Percentiles rank a stretch among this genome's conserved stretches.
phyloP scores from a whole-genome alignment of 202 grass and related monocot genomes.

The Panicum hallii region DNA sequence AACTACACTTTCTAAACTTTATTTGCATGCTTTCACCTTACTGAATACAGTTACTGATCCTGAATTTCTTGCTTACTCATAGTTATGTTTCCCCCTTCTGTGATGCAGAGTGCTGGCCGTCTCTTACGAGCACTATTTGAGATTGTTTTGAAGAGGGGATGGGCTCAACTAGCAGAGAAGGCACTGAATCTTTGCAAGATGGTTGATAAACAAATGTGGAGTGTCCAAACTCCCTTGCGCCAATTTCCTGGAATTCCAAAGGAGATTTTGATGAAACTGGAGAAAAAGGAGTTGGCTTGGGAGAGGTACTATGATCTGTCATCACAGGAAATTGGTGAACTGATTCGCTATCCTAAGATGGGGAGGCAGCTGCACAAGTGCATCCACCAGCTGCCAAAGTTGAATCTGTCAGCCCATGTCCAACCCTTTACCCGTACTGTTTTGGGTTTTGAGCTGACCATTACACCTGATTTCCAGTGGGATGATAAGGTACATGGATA shows the following conservation, averaged over 20 bases:
- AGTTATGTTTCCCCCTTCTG: constrained; percentile 48
- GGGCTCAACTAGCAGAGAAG: constrained; percentile 93
- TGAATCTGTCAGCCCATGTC: constrained; percentile 91
- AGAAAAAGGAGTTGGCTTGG: constrained; percentile 94
- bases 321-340: constrained; percentile 87
- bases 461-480: constrained; percentile 94
- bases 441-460: constrained; percentile 80
- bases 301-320: constrained; percentile 94
- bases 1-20: constrained; percentile 35
- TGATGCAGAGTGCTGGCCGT: constrained; percentile 85
- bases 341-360: constrained; percentile 80
- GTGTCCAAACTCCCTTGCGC: constrained; percentile 79
- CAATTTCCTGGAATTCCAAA: constrained; percentile 93
- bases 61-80: constrained; percentile 28
- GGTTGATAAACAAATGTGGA: constrained; percentile 98
- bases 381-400: constrained; percentile 96
- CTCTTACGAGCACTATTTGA: constrained; percentile 81
- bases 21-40: constrained; percentile 5
- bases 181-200: constrained; percentile 94
- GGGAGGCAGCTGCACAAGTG: constrained; percentile 76
- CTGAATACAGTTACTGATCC: constrained; percentile 42
- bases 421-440: constrained; percentile 88
- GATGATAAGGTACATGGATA: constrained; percentile 90
- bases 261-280: constrained; percentile 93
- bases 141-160: constrained; percentile 90